These are phyloP conservation scores for Pythium periplocum DNA, from an alignment of 352 stramenopile species.

Conservation along the genomic window DNA sequence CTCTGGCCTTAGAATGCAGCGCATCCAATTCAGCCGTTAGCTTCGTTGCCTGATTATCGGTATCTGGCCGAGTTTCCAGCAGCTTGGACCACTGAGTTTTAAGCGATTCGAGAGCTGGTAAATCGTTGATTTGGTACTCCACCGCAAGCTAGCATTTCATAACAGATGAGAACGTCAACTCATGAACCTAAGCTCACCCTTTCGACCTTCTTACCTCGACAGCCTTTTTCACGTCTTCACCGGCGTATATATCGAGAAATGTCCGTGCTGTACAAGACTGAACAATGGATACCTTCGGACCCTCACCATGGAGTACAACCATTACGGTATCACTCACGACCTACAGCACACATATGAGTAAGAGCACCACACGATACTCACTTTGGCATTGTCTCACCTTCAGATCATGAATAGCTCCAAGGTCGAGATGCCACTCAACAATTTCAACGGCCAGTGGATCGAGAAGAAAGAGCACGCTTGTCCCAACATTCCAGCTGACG, in stretches of 20 bases:
- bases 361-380: neutral
- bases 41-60: conserved; percentile 15
- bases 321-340: conserved; percentile 65
- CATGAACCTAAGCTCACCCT: conserved; percentile 1
- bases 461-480: conserved; percentile 78
- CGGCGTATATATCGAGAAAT: conserved; percentile 69
- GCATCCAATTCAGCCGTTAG: conserved; percentile 41
- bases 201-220: conserved; percentile 41
- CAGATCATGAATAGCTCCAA: conserved; percentile 80
- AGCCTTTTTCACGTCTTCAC: conserved; percentile 49
- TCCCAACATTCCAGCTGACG: conserved; percentile 78
- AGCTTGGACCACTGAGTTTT: conserved; percentile 45
- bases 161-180: conserved; percentile 1
- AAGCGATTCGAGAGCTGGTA: conserved; percentile 38
- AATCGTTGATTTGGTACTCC: conserved; percentile 69
- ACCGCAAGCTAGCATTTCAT: conserved; percentile 51
- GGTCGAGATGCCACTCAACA: conserved; percentile 83
- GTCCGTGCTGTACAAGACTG: conserved; percentile 66
- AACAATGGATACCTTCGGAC: conserved; percentile 63
- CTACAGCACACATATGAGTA: conserved; percentile 17
- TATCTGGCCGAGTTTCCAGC: conserved; percentile 10
- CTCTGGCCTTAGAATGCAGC: conserved; percentile 15
- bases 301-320: conserved; percentile 68
- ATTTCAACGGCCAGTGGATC: conserved; percentile 81
- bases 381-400: conserved; percentile 33